Percentiles rank a stretch among this genome's conserved stretches.
These are phyloP conservation scores for Corymbia calophylla DNA, from an alignment of 441 rosid species.

Conservation along the genomic window DNA sequence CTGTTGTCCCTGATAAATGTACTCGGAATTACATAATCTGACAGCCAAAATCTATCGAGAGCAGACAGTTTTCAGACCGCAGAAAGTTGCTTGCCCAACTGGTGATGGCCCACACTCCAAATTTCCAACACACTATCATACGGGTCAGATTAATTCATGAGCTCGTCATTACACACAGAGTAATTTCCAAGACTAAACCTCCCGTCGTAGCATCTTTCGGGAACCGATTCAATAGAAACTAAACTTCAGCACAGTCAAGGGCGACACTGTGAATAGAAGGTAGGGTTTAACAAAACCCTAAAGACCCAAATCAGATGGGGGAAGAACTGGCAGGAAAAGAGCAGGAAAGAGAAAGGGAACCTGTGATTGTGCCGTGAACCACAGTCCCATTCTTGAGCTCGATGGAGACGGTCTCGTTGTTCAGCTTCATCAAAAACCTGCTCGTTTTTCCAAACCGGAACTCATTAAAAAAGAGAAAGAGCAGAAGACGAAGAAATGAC, in stretches of 20 bases:
- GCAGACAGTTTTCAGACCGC: neutral
- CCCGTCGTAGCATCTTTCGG: neutral
- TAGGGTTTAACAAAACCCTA: constrained; percentile 30
- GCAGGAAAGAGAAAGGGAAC: constrained; percentile 17
- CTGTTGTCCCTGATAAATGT: neutral
- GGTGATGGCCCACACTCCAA: neutral
- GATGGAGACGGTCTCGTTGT: constrained; percentile 93
- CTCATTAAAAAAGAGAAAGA: neutral
- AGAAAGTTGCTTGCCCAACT: neutral
- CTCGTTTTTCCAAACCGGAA: neutral
- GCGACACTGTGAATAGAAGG: neutral
- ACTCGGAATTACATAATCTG: neutral
- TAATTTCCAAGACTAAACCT: too few species aligned
- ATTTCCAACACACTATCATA: too few species aligned
- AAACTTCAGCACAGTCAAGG: neutral
- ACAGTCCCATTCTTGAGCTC: constrained; percentile 95
- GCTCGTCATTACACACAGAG: too few species aligned
- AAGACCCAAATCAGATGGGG: neutral
- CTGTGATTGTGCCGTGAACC: constrained; percentile 93
- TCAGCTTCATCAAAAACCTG: constrained; percentile 99
- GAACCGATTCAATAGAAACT: neutral
- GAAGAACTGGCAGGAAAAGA: neutral
- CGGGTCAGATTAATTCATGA: too few species aligned
- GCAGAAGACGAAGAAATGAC: neutral
- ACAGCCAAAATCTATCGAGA: neutral